Conservation (phyloP, 345 rosid species). For the Populus euphratica region DNA sequence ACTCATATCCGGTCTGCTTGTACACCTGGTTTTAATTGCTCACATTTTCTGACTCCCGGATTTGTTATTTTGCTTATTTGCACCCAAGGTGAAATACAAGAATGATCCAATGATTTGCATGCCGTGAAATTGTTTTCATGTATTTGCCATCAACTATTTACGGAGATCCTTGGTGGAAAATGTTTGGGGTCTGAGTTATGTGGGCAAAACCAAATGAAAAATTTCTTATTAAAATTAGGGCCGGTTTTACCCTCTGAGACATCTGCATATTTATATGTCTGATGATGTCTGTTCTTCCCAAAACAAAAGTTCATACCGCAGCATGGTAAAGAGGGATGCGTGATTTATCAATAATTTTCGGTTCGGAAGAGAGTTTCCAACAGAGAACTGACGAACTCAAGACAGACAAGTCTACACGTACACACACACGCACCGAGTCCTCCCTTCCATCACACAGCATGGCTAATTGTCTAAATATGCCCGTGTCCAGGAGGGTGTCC, state of each 20-base stretch:
- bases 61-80: not conserved
- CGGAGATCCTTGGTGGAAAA: not conserved
- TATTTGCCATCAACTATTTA: not conserved
- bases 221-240: not conserved
- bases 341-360: not conserved
- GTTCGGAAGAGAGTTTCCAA: not conserved
- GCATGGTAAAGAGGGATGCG: not conserved
- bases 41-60: not conserved
- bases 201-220: not conserved
- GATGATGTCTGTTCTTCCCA: not conserved
- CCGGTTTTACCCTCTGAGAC: not conserved
- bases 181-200: not conserved
- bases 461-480: conserved; percentile 3
- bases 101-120: not conserved
- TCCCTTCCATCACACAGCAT: not conserved
- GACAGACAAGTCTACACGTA: not conserved
- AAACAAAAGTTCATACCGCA: not conserved
- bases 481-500: conserved; percentile 22
- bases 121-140: not conserved
- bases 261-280: not conserved
- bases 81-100: not conserved
- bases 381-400: not conserved
- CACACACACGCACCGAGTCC: not conserved
- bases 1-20: not conserved
- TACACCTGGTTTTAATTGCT: not conserved